phyloP scores from a whole-genome alignment of 1,284 basidiomycete genomes.

The Meira miltonrushii region DNA sequence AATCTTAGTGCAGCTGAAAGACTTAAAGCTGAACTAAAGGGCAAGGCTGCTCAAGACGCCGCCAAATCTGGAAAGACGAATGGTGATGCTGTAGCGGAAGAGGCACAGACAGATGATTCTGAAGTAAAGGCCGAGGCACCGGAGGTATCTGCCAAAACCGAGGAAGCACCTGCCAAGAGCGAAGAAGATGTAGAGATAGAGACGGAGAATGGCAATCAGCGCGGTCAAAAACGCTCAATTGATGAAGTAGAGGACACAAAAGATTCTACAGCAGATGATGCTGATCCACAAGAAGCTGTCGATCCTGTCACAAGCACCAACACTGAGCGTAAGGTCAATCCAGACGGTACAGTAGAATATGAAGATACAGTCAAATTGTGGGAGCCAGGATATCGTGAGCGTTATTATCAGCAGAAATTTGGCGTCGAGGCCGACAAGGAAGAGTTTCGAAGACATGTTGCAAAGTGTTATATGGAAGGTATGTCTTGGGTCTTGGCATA shows the following conservation, averaged over 20 bases:
- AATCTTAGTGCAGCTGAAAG: constrained; percentile 92
- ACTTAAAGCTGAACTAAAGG: constrained; percentile 81
- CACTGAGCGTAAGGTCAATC: constrained; percentile 40
- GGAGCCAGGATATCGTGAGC: constrained; percentile 67
- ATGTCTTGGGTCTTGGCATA: constrained; percentile 94
- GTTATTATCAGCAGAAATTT: constrained; percentile 95
- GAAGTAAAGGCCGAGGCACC: constrained; percentile 6
- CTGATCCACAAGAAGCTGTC: constrained; percentile 25
- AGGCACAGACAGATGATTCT: constrained; percentile 16
- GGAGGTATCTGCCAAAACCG: constrained; percentile 16
- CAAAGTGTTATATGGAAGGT: constrained; percentile 82
- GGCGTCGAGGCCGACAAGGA: constrained; percentile 67
- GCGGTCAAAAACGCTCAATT: constrained; percentile 65
- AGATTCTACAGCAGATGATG: constrained; percentile 55
- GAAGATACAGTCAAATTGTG: constrained; percentile 84
- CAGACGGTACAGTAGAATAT: constrained; percentile 67
- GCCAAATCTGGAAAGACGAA: constrained; percentile 17
- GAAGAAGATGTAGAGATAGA: constrained; percentile 6
- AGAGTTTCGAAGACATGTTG: constrained; percentile 72
- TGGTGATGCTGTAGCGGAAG: constrained; percentile 13
- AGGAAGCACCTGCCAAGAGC: constrained; percentile 8
- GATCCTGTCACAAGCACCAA: constrained; percentile 31
- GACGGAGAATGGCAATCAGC: constrained; percentile 14
- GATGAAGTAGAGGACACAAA: constrained; percentile 58
- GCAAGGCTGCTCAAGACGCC: constrained; percentile 55